Conservation (phyloP, 768 basidiomycete species). For the Amanita muscaria region DNA sequence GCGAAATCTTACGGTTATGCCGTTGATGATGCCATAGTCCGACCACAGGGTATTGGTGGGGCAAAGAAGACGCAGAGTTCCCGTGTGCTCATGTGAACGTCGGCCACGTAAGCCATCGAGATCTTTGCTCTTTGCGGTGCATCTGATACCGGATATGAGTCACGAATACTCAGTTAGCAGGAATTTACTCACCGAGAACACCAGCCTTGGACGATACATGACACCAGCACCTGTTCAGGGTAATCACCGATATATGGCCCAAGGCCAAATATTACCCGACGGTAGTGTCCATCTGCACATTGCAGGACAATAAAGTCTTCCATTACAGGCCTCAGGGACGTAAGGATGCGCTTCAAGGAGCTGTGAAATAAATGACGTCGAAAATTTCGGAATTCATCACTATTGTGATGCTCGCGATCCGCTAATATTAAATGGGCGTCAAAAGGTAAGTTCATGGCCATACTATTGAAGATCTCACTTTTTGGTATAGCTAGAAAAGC, state of each 20-base stretch:
- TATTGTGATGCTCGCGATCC: too few species aligned
- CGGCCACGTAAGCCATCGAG: not conserved
- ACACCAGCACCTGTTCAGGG: conserved; percentile 25
- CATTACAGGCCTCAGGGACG: too few species aligned
- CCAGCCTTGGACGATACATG: conserved; percentile 27
- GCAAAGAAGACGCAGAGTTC: not conserved
- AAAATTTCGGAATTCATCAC: too few species aligned
- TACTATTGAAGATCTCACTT: too few species aligned
- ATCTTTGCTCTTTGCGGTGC: not conserved
- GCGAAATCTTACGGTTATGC: too few species aligned
- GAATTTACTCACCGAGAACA: conserved; percentile 22
- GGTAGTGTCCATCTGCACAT: conserved; percentile 23
- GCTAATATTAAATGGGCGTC: too few species aligned
- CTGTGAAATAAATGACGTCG: too few species aligned
- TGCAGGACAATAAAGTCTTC: conserved; percentile 12
- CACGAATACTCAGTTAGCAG: not conserved
- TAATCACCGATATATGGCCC: conserved; percentile 32
- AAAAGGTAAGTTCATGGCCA: too few species aligned
- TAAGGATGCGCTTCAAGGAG: too few species aligned
- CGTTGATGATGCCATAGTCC: not conserved
- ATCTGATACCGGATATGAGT: not conserved
- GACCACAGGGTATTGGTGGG: not conserved
- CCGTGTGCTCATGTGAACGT: not conserved
- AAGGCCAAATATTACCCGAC: conserved; percentile 20
- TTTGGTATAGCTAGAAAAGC: too few species aligned